Evolutionary conservation across 192 early-diverging fungal species (phyloP), one percentile per base, ranked within the genome.

Genomic region (Mortierella hygrophila): DNA sequence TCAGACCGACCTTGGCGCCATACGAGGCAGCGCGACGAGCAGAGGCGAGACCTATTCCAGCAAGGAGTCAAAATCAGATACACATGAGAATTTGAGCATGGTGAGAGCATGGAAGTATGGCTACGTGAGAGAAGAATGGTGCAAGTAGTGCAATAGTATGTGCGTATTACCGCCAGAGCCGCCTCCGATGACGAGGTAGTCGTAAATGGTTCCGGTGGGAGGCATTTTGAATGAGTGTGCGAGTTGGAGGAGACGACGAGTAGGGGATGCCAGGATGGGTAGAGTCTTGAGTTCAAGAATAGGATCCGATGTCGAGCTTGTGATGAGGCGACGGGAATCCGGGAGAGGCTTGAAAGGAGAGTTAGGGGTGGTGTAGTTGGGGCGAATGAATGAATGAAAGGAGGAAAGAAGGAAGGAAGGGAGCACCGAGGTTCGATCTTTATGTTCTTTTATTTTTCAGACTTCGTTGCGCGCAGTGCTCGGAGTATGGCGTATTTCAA

Each of bases 121-220:
- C 6, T 47, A 2, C 15, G 18, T 1, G 15, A 57, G 38, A 57
- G 49, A 16, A 35, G 37, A 5, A 37, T 46, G 46, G 16, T 41
- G 69, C 21, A 9, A 32, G 13, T 1, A 5, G 49, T 20, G 18
- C 16, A 20, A 52, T 5, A 52, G 49, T 52, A 29, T 41, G 38
- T 47, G 44, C 5, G 10, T 8, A 13, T 37, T 86, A 81, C 84
- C 89, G 79, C 95, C 95, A 82, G 92, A 94, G 55, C 98, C 97
- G 81, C 96, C 98, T 76, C 98, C 98, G 76, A 98, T 95, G 55
- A 99, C 97, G n/a, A 99, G 93, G 88, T 96, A 98, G 85, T 99
- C 97, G 83, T 96, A 96, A 37, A 92, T 86, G 71, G 70, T 86
- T 86, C 84, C 84, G n/a, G 84, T 81, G 72, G 84, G 79, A 32